These are phyloP conservation scores for Thoreauomyces humboldtii DNA, from an alignment of 192 early-diverging fungal species.

Conservation along the genomic window DNA sequence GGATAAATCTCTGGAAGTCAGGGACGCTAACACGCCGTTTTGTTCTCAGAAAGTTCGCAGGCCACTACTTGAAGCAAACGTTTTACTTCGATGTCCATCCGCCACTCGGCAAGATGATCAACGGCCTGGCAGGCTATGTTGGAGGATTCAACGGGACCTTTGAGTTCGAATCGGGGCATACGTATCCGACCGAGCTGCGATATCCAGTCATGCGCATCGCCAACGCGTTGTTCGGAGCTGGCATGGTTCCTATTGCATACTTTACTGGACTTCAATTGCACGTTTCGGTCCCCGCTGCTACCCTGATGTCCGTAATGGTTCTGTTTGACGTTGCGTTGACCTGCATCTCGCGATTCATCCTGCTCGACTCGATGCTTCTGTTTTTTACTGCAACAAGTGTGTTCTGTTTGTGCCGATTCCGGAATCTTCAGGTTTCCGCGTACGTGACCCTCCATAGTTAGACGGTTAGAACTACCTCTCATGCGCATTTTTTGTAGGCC, in stretches of 20 bases:
- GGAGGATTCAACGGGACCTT: conserved; percentile 87
- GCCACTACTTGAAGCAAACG: conserved; percentile 85
- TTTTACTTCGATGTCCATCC: conserved; percentile 99
- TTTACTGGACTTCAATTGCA: conserved; percentile 75
- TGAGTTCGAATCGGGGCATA: conserved; percentile 71
- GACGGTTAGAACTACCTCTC: too few relatives aligned
- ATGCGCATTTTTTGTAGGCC: too few relatives aligned
- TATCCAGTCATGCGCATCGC: conserved; percentile 88
- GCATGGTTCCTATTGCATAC: conserved; percentile 88
- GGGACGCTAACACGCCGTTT: not conserved
- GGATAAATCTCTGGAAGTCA: not conserved
- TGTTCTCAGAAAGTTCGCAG: conserved; percentile 73
- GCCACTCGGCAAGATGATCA: conserved; percentile 94
- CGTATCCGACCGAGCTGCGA: conserved; percentile 80
- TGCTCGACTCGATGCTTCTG: conserved; percentile 93
- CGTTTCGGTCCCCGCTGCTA: conserved; percentile 61
- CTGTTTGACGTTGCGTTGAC: conserved; percentile 74
- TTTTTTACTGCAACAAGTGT: conserved; percentile 75
- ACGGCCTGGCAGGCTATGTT: conserved; percentile 78
- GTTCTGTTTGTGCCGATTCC: conserved; percentile 69
- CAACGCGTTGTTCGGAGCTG: conserved; percentile 82
- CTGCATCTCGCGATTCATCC: conserved; percentile 84
- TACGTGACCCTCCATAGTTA: conserved; percentile 17
- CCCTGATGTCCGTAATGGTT: conserved; percentile 79
- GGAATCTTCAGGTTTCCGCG: conserved; percentile 62